phyloP scores from a whole-genome alignment of 768 basidiomycete species.

The Pisolithus microcarpus region DNA sequence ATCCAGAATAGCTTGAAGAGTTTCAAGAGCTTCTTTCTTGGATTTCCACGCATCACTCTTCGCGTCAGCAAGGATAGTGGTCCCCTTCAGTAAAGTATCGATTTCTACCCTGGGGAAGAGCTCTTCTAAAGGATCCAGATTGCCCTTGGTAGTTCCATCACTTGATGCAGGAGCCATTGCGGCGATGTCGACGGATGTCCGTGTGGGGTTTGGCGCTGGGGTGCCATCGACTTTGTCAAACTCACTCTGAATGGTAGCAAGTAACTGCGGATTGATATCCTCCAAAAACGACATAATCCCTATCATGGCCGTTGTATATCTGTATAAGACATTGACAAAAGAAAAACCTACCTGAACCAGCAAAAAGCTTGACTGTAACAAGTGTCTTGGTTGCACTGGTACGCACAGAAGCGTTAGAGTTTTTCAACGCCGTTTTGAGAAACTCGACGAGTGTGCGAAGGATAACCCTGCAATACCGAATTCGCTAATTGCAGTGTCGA shows the following conservation, averaged over 20 bases:
- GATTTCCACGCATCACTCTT: constrained; percentile 97
- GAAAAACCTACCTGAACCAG: constrained; percentile 67
- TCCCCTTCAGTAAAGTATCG: constrained; percentile 76
- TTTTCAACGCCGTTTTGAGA: constrained; percentile 77
- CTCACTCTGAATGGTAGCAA: constrained; percentile 82
- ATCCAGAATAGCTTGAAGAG: constrained; percentile 75
- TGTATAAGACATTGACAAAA: neutral
- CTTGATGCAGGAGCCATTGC: constrained; percentile 39
- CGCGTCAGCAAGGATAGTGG: constrained; percentile 71
- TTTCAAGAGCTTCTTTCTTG: constrained; percentile 91
- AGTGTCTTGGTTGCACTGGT: constrained; percentile 90
- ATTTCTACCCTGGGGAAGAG: constrained; percentile 94
- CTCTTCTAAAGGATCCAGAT: constrained; percentile 78
- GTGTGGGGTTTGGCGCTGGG: constrained; percentile 67
- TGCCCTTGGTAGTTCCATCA: constrained; percentile 33
- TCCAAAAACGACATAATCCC: constrained; percentile 90
- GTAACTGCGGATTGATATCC: constrained; percentile 89
- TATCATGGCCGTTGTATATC: constrained; percentile 25
- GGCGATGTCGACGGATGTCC: constrained; percentile 70
- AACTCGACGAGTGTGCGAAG: constrained; percentile 85
- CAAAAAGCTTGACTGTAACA: constrained; percentile 87
- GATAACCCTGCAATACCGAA: constrained; percentile 89
- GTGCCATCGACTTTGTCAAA: constrained; percentile 88
- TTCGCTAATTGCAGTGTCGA: constrained; percentile 77
- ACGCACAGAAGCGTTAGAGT: constrained; percentile 90